Evolutionary conservation across 305 asterid genomes (phyloP).

Genomic region (Petunia hybrid): DNA sequence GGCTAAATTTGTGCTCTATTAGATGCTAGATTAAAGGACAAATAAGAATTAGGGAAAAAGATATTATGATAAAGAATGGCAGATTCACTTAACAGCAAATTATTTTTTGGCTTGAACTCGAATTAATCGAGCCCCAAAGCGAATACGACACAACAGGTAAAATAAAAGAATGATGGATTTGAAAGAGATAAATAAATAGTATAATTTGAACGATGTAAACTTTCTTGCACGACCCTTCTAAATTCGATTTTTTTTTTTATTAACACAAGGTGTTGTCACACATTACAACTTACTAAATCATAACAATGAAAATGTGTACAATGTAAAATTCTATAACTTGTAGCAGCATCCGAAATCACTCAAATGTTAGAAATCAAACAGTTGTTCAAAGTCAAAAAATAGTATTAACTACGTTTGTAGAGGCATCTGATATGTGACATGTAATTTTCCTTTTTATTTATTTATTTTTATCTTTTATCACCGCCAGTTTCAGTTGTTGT

Average conservation of each 20-base stretch:
- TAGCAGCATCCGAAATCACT: conserved; percentile 38
- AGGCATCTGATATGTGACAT: conserved; percentile 16
- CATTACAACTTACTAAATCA: not conserved
- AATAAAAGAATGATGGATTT: too few relatives aligned
- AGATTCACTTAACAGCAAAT: too few relatives aligned
- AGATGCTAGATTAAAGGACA: not conserved
- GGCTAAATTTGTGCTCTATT: not conserved
- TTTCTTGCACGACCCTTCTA: not conserved
- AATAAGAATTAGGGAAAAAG: not conserved
- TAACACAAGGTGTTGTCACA: not conserved
- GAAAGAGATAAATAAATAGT: too few relatives aligned
- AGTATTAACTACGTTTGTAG: not conserved
- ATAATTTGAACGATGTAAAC: not conserved
- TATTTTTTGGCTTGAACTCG: too few relatives aligned
- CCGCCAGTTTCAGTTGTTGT: conserved; percentile 30
- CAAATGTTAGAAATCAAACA: conserved; percentile 21
- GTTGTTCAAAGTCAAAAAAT: conserved; percentile 37
- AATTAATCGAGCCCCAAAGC: too few relatives aligned
- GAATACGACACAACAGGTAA: too few relatives aligned
- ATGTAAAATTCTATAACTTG: conserved; percentile 25
- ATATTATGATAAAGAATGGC: not conserved
- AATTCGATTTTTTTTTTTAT: too few relatives aligned
- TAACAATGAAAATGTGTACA: not conserved
- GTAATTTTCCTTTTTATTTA: not conserved
- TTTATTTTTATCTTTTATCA: not conserved